Conservation (phyloP, 2,329 filamentous ascomycete genomes). For the Neopestalotiopsis sp. region DNA sequence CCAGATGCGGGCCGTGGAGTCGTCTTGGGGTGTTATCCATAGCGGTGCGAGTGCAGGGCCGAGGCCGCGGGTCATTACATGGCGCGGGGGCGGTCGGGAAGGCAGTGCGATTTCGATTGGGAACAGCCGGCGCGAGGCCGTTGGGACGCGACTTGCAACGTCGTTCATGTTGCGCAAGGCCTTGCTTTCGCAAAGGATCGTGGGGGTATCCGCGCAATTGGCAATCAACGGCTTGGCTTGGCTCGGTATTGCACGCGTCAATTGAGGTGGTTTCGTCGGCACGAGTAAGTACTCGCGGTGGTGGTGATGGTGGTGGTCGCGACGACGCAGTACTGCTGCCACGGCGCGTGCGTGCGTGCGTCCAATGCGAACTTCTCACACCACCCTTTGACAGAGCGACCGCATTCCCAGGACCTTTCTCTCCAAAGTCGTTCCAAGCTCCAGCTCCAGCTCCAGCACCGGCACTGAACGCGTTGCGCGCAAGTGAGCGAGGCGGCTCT, state of each 20-base stretch:
- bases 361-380: too few relatives aligned
- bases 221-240: too few relatives aligned
- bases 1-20: slow-evolving; percentile 62
- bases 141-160: neutral
- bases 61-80: slow-evolving; percentile 48
- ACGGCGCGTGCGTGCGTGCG: too few relatives aligned
- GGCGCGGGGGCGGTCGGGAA: slow-evolving; percentile 28
- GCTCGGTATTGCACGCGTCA: too few relatives aligned
- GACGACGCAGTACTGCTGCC: too few relatives aligned
- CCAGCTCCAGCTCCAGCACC: neutral
- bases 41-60: slow-evolving; percentile 54
- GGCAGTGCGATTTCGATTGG: slow-evolving; percentile 37
- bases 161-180: neutral
- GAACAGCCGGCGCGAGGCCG: neutral
- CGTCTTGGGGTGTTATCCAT: slow-evolving; percentile 50
- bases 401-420: neutral
- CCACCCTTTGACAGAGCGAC: too few relatives aligned
- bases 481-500: too few relatives aligned
- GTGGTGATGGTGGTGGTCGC: too few relatives aligned
- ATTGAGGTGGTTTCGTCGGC: too few relatives aligned
- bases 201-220: too few relatives aligned
- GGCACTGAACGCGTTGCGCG: too few relatives aligned
- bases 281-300: too few relatives aligned
- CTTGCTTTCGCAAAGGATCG: neutral
- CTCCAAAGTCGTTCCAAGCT: neutral